A percentile compares a stretch with the other conserved stretches of the same genome.
These are phyloP conservation scores for Aspergillus sparsus DNA, from an alignment of 495 filamentous ascomycete genomes.

Conservation along the genomic window DNA sequence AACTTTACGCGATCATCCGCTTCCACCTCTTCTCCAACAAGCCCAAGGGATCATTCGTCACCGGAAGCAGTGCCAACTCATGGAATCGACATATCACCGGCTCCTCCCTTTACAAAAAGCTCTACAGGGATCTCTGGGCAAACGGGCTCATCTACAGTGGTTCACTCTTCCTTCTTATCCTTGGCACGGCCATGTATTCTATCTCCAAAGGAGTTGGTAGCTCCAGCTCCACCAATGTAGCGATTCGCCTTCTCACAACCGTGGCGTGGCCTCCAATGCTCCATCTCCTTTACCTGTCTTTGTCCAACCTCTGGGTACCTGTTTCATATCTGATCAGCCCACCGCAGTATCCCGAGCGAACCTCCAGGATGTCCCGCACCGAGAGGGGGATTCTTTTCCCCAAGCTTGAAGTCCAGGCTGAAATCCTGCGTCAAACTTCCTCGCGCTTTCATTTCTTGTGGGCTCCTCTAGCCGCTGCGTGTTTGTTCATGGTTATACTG, in stretches of 20 bases:
- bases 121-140: constrained; percentile 25
- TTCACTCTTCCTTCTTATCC: constrained; percentile 20
- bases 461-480: too few relatives aligned
- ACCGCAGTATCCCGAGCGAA: constrained; percentile 25
- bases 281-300: constrained; percentile 29
- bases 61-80: constrained; percentile 37
- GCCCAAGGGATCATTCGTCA: constrained; percentile 42
- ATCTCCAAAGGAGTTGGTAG: neutral
- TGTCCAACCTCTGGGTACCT: constrained; percentile 31
- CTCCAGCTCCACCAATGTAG: neutral
- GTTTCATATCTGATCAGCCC: constrained; percentile 32
- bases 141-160: constrained; percentile 31
- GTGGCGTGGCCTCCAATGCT: constrained; percentile 35
- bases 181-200: constrained; percentile 19
- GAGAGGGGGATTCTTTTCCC: constrained; percentile 18
- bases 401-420: constrained; percentile 21
- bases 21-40: constrained; percentile 35
- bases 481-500: too few relatives aligned
- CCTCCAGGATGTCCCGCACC: constrained; percentile 6
- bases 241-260: constrained; percentile 19
- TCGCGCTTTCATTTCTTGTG: too few relatives aligned
- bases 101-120: constrained; percentile 15
- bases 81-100: constrained; percentile 23
- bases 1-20: constrained; percentile 30
- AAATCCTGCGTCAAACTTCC: neutral